Evolutionary conservation across 257 asterid genomes (phyloP).

Genomic region (Rhazya stricta): DNA sequence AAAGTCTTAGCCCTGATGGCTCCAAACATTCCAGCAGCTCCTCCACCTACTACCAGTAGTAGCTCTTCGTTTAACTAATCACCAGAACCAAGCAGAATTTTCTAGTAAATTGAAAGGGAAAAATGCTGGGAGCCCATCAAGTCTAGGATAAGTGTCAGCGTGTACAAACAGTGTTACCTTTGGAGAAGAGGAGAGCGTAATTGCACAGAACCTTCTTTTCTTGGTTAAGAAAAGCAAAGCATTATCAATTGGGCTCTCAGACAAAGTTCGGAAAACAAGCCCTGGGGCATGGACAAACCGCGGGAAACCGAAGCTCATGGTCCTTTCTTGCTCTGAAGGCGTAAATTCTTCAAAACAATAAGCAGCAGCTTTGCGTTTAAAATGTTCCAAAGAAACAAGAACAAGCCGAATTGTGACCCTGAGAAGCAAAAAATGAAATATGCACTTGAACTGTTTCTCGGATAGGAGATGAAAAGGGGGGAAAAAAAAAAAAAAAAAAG

Average conservation of each 20-base stretch:
- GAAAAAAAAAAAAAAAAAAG: too few relatives aligned
- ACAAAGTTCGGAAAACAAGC: constrained; percentile 29
- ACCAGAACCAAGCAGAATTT: constrained; percentile 6
- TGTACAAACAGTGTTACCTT: constrained; percentile 30
- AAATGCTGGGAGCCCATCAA: neutral
- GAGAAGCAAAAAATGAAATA: too few relatives aligned
- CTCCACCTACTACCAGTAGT: constrained; percentile 84
- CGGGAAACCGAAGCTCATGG: constrained; percentile 22
- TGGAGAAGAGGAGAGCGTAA: constrained; percentile 35
- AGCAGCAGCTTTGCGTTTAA: too few relatives aligned
- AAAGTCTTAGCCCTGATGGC: constrained; percentile 88
- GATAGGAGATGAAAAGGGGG: too few relatives aligned
- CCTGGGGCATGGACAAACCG: constrained; percentile 18
- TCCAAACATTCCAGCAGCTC: constrained; percentile 95
- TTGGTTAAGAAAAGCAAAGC: constrained; percentile 26
- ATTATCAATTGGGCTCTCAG: constrained; percentile 17
- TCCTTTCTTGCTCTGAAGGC: neutral
- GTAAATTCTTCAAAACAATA: neutral
- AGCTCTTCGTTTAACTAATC: constrained; percentile 55
- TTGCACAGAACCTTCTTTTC: constrained; percentile 34
- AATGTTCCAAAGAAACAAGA: too few relatives aligned
- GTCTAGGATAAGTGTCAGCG: neutral
- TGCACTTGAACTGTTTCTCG: too few relatives aligned
- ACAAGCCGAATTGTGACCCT: too few relatives aligned
- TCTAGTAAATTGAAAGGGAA: neutral